Conservation (phyloP, 257 asterid species). For the Capsicum pubescens region DNA sequence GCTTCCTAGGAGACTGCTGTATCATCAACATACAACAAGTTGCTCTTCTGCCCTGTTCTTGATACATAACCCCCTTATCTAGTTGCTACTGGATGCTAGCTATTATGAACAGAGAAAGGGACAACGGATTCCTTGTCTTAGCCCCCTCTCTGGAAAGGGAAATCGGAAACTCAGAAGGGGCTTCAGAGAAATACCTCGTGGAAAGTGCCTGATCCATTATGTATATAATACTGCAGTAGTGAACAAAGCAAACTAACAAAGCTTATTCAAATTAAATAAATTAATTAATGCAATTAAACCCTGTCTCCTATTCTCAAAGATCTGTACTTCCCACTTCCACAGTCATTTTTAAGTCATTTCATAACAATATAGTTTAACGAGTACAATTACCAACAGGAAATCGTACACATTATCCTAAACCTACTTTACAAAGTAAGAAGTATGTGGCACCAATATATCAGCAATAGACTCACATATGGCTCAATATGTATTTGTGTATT, state of each 20-base stretch:
- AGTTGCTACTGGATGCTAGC: too few relatives aligned
- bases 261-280: neutral
- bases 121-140: too few relatives aligned
- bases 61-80: too few relatives aligned
- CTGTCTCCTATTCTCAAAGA: neutral
- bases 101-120: too few relatives aligned
- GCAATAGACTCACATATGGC: slow-evolving; percentile 78
- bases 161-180: too few relatives aligned
- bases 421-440: neutral
- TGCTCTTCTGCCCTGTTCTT: too few relatives aligned
- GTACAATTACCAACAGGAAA: neutral
- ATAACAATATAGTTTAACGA: neutral
- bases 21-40: too few relatives aligned
- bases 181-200: too few relatives aligned
- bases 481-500: slow-evolving; percentile 89
- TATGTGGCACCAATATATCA: neutral
- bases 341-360: neutral
- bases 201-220: too few relatives aligned
- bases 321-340: neutral
- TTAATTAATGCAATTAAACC: neutral
- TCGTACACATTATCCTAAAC: neutral
- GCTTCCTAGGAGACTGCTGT: too few relatives aligned
- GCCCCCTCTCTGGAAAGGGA: too few relatives aligned
- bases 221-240: too few relatives aligned
- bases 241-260: neutral